Base-by-base conservation (phyloP, 2,329 filamentous ascomycete species). In the Cercospora berteroae region DNA sequence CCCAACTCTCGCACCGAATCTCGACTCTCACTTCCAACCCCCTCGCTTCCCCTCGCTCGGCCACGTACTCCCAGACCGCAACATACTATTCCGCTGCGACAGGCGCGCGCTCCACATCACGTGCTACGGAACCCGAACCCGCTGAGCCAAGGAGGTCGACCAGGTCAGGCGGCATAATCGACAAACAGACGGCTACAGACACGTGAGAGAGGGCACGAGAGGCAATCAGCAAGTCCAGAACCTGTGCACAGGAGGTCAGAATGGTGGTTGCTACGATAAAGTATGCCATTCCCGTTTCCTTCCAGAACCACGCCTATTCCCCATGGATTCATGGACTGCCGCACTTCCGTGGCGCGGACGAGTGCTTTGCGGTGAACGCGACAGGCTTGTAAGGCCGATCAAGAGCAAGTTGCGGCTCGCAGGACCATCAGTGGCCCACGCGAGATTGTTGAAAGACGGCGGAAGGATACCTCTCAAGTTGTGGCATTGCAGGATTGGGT, bases 251-350 rank as follows among this genome's bases (percentile, higher is more conserved):
- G 52, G 56, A n/a, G 61, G 44, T 60, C 70, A 73, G 66, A 23
- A 77, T 77, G 75, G 74, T 76, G 64, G 75, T 75, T 60, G 75
- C 74, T 68, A 77, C 75, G 58, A 77, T 77, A 68, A 77, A 77
- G 75, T 75, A 73, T 66, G 75, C 25, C 42, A 18, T 60, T 59
- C 33, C 60, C 20, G 18, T 50, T 23, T 9, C 50, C 20, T 57
- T 29, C 7, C 36, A 20, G 31, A 50, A 9, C 7, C 13, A 8
- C 5, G 6, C 16, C 33, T 18, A 48, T 27, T 50, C 16, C 13
- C 36, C 61, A 56, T 57, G 57, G 25, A 63, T 12, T 58, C 39
- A 25, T 48, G 50, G 33, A 33, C 65, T 36, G 52, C 59, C 31
- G 60, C 50, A 9, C 12, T 33, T 33, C 44, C n/a, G 23, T 55